Evolutionary conservation across 1,284 basidiomycete species (phyloP), one percentile per base, ranked within the genome.

Genomic region (Ustilago cynodontis): DNA sequence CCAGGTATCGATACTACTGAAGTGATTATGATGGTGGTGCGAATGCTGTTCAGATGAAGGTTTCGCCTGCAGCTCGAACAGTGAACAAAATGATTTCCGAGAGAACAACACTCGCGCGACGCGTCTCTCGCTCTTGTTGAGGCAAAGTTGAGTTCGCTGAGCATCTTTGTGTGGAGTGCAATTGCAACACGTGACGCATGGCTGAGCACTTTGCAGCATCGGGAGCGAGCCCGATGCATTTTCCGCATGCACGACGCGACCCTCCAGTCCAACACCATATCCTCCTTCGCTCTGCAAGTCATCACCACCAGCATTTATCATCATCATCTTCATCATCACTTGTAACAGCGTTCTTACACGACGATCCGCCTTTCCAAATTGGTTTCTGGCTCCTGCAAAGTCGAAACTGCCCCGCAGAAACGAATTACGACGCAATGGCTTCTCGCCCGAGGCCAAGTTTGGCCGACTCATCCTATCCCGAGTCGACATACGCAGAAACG

Each of bases 41-140:
- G 37, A 16, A 35, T 20, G 35, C 11, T 35, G n/a, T 35, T 49
- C 22, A 57, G 24, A 37, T 47, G 41, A n/a, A 31, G 43, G 35
- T 39, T 20, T 29, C 26, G 22, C 39, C 49, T 59, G 57, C 58
- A 55, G 18, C 35, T 53, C 31, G 14, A 29, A 57, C 18, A 52
- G 20, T 33, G 50, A 53, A 20, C 2, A 22, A 22, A 18, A 6
- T 16, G n/a, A 31, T 31, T 53, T 50, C 20, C 13, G 8, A 37
- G 37, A 73, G 65, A 73, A 73, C 71, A 68, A 73, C 71, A 73
- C 71, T 56, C 70, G 65, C 70, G 65, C 71, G 71, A 68, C 71
- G 71, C 71, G 71, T 73, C 65, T 47, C 45, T 24, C 31, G n/a
- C 29, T 35, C 33, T 8, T n/a, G n/a, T 20, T 18, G n/a, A 28